These are phyloP conservation scores for Tillandsia fasciculata DNA, from an alignment of 176 grass and related monocot species.

Conservation along the genomic window DNA sequence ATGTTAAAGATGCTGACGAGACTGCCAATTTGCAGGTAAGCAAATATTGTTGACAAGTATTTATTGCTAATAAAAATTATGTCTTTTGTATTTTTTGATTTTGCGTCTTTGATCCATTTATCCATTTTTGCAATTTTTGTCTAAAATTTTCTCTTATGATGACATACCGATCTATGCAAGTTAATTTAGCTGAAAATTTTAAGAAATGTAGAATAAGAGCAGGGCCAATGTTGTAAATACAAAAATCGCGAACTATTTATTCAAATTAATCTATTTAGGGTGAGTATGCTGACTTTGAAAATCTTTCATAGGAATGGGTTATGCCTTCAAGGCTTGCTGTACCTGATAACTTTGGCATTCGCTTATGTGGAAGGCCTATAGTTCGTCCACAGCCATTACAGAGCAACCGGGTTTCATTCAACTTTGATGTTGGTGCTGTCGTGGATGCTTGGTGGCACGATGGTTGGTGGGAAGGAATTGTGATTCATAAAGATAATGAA, in stretches of 20 bases:
- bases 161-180: too few relatives aligned
- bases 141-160: too few relatives aligned
- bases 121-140: too few relatives aligned
- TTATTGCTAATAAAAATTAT: background rate
- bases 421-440: slow-evolving; percentile 42
- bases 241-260: too few relatives aligned
- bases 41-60: background rate
- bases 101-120: too few relatives aligned
- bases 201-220: too few relatives aligned
- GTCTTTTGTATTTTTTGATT: background rate
- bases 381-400: slow-evolving; percentile 40
- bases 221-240: too few relatives aligned
- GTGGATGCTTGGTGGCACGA: slow-evolving; percentile 82
- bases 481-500: slow-evolving; percentile 29
- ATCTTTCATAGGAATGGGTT: slow-evolving; percentile 64
- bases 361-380: slow-evolving; percentile 41
- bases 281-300: too few relatives aligned
- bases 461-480: slow-evolving; percentile 97
- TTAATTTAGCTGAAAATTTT: too few relatives aligned
- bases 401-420: slow-evolving; percentile 5
- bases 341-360: slow-evolving; percentile 49
- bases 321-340: slow-evolving; percentile 41
- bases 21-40: slow-evolving; percentile 64
- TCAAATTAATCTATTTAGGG: too few relatives aligned
- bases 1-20: slow-evolving; percentile 74